phyloP scores from a whole-genome alignment of 441 rosid species.

The Arabidopsis hybrid region DNA sequence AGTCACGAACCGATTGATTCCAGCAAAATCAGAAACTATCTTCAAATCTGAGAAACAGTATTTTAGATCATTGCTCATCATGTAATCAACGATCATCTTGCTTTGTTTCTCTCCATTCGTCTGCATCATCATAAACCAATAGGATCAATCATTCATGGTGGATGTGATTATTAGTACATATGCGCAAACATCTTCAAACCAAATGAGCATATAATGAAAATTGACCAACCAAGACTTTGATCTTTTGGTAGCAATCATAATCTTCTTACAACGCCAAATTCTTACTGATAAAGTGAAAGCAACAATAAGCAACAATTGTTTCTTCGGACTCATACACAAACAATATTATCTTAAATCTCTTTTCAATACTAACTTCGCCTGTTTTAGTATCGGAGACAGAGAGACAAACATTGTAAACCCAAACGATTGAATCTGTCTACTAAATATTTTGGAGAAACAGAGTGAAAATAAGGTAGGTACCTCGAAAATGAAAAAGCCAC shows the following conservation, averaged over 20 bases:
- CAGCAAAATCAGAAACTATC: slow-evolving; percentile 73
- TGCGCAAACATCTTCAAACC: slow-evolving; percentile 17
- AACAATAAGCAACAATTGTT: background rate
- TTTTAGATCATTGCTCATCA: slow-evolving; percentile 43
- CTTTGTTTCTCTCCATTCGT: slow-evolving; percentile 89
- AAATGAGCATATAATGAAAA: background rate
- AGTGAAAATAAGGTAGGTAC: slow-evolving; percentile 35
- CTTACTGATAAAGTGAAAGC: background rate
- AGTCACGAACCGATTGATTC: slow-evolving; percentile 66
- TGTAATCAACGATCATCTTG: slow-evolving; percentile 66
- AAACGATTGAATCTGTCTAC: background rate
- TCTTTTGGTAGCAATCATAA: background rate
- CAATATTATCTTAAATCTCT: background rate
- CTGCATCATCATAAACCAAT: slow-evolving; percentile 50
- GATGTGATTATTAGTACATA: background rate
- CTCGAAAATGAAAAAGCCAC: slow-evolving; percentile 89
- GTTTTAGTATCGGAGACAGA: background rate
- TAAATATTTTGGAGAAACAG: slow-evolving; percentile 8
- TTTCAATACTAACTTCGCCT: background rate
- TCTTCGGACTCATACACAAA: background rate
- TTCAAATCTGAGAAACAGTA: slow-evolving; percentile 59
- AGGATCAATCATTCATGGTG: slow-evolving; percentile 25
- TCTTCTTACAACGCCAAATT: background rate
- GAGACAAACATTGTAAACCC: background rate
- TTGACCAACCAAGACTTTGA: background rate